A percentile compares a stretch with the other conserved stretches of the same genome.
These are phyloP conservation scores for Tricholoma furcatifolium DNA, from an alignment of 768 basidiomycete species.

Conservation along the genomic window DNA sequence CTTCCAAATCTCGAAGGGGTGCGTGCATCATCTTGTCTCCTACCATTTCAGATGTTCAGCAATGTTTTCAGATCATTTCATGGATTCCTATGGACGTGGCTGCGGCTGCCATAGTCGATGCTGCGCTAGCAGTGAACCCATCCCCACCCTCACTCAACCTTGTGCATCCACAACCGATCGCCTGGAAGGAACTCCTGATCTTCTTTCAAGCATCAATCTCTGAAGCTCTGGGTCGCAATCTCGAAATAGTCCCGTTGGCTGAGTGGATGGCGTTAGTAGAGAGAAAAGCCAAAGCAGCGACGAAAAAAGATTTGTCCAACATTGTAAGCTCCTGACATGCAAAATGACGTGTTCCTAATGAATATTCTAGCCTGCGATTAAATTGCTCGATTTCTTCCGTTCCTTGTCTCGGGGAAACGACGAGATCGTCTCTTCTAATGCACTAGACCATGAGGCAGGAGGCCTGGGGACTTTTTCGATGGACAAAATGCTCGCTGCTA, in stretches of 20 bases:
- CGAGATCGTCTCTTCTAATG: neutral
- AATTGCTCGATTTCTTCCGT: slow-evolving; percentile 14
- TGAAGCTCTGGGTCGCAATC: slow-evolving; percentile 3
- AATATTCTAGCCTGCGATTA: slow-evolving; percentile 10
- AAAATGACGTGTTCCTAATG: neutral
- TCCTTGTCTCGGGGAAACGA: neutral
- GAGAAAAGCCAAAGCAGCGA: slow-evolving; percentile 1
- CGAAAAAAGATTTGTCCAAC: slow-evolving; percentile 6
- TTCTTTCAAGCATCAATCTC: slow-evolving; percentile 7
- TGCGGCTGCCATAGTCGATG: slow-evolving; percentile 27
- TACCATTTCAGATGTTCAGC: no score
- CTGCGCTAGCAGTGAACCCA: slow-evolving; percentile 20
- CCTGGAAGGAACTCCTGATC: slow-evolving; percentile 26
- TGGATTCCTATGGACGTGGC: slow-evolving; percentile 34
- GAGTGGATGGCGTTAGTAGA: slow-evolving; percentile 21
- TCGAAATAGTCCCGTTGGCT: slow-evolving; percentile 14
- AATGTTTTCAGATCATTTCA: slow-evolving; percentile 24
- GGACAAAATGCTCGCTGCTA: neutral
- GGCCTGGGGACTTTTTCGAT: neutral
- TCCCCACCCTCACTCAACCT: slow-evolving; percentile 27
- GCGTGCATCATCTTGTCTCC: slow-evolving; percentile 2
- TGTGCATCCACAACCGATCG: slow-evolving; percentile 32
- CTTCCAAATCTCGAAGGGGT: slow-evolving; percentile 28
- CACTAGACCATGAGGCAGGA: neutral
- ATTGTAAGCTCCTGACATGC: slow-evolving; percentile 17